Evolutionary conservation across 331 rosid species (phyloP).

Genomic region (Spiraea crenata): DNA sequence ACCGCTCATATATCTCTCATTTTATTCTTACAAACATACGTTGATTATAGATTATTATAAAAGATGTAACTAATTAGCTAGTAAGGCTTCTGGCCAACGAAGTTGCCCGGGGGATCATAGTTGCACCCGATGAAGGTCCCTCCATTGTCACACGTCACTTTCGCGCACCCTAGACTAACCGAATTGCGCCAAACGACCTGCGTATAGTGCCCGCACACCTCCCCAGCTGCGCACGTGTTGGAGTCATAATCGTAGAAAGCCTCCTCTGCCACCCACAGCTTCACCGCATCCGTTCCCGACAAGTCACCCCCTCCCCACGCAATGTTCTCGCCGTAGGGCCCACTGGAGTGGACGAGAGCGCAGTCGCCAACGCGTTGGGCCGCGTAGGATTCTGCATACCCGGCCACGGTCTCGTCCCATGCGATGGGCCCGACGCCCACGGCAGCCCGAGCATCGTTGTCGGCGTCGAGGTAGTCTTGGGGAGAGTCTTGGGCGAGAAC

Average conservation of each 20-base stretch:
- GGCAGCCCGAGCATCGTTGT: neutral
- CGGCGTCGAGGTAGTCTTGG: conserved; percentile 12
- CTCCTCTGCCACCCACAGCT: conserved; percentile 38
- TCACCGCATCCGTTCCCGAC: conserved; percentile 3
- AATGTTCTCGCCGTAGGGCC: conserved; percentile 42
- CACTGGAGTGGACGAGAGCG: conserved; percentile 30
- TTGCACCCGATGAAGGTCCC: conserved; percentile 34
- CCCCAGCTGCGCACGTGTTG: conserved; percentile 25
- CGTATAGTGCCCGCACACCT: conserved; percentile 39
- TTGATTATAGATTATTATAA: neutral
- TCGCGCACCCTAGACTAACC: conserved; percentile 38
- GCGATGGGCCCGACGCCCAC: conserved; percentile 27
- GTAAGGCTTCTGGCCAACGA: conserved; percentile 29
- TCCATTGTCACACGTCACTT: conserved; percentile 24
- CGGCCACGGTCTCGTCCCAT: no score
- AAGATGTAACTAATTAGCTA: neutral
- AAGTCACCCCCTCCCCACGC: no score
- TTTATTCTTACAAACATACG: neutral
- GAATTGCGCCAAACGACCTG: conserved; percentile 47
- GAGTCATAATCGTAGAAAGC: conserved; percentile 32
- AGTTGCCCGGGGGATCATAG: conserved; percentile 45
- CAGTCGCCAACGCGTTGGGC: no score
- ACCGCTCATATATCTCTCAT: neutral
- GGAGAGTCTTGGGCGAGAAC: neutral
- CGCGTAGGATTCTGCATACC: no score